Evolutionary conservation across 2,329 filamentous ascomycete species (phyloP).

Genomic region (Dactylellina sp.): DNA sequence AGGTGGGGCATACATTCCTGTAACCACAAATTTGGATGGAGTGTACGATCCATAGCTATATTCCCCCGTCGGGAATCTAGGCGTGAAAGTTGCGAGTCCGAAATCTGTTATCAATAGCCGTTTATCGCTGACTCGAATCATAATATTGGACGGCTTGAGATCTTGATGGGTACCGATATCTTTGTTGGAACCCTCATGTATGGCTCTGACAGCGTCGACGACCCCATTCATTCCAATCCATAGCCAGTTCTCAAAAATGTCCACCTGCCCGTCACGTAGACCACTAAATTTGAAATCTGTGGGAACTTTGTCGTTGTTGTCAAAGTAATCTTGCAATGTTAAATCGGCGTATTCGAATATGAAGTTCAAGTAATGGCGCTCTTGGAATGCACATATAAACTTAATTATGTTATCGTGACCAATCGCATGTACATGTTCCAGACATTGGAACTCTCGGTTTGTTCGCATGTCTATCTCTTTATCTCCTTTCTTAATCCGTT

Average conservation of each 20-base stretch:
- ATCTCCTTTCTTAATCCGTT: conserved; percentile 5
- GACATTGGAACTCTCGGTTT: neutral
- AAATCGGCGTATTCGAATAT: neutral
- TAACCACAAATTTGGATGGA: neutral
- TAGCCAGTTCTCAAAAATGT: neutral
- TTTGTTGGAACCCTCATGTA: neutral
- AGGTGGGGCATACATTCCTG: conserved; percentile 9
- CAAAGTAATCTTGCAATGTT: conserved; percentile 2
- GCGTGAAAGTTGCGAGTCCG: conserved; percentile 5
- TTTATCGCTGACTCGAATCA: neutral
- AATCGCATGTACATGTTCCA: neutral
- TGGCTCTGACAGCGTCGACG: neutral
- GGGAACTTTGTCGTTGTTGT: neutral
- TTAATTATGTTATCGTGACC: neutral
- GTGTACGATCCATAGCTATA: neutral
- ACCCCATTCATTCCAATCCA: conserved; percentile 5
- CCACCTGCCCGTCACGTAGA: neutral
- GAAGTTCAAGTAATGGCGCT: neutral
- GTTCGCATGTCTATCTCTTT: too few relatives aligned
- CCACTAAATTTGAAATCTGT: neutral
- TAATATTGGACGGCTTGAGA: conserved; percentile 11
- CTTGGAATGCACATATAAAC: neutral
- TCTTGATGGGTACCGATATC: conserved; percentile 1
- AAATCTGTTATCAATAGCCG: conserved; percentile 6
- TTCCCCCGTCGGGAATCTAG: neutral